Percentiles rank a stretch among this genome's conserved stretches.
phyloP scores from a whole-genome alignment of 495 filamentous ascomycete species.

The Neurospora sublineolata region DNA sequence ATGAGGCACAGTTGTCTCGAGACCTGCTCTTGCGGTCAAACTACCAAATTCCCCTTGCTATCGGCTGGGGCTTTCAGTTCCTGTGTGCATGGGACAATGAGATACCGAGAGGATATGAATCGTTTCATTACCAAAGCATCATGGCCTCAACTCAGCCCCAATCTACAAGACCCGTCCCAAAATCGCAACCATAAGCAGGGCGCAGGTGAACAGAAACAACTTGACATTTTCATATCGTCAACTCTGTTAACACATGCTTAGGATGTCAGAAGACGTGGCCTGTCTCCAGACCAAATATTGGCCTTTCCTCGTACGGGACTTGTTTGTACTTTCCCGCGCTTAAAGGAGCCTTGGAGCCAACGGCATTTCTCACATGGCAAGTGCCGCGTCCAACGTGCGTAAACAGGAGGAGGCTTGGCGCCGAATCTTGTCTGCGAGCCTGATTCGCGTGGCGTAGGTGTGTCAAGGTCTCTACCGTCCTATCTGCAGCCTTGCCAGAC shows the following conservation, averaged over 20 bases:
- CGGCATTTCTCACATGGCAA: not conserved
- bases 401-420: not conserved
- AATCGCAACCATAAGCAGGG: not conserved
- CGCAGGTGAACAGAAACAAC: not conserved
- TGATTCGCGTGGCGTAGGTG: not conserved
- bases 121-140: not conserved
- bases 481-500: not conserved
- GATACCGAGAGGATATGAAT: not conserved
- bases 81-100: not conserved
- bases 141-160: not conserved
- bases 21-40: not conserved
- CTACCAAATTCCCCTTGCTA: not conserved
- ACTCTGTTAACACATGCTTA: not conserved
- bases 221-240: not conserved
- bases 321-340: not conserved
- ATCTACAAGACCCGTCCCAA: not conserved
- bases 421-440: not conserved
- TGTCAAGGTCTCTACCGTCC: not conserved
- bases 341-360: not conserved
- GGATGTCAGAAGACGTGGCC: not conserved
- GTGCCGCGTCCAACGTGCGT: not conserved
- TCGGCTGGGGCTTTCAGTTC: not conserved
- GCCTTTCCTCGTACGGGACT: not conserved
- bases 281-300: not conserved
- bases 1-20: not conserved